Evolutionary conservation across 345 rosid genomes (phyloP).

Genomic region (Draba incana): DNA sequence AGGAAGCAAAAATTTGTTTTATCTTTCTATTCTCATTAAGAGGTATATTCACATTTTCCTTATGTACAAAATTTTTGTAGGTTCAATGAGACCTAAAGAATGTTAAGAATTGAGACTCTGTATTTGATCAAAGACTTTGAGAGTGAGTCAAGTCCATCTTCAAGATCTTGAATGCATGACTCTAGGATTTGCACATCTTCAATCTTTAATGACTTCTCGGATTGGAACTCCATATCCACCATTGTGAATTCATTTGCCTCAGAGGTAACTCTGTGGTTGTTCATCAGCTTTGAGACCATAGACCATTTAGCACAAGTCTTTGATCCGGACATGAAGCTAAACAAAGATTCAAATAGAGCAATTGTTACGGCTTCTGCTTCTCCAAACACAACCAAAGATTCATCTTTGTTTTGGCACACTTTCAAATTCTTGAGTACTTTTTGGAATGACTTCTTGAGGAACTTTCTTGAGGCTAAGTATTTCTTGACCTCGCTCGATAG

Average conservation of each 20-base stretch:
- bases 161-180: constrained; percentile 48
- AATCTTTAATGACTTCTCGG: constrained; percentile 16
- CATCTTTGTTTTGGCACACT: constrained; percentile 7
- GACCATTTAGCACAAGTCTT: constrained; percentile 41
- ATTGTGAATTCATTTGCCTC: constrained; percentile 39
- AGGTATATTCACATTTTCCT: constrained; percentile 12
- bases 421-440: constrained; percentile 36
- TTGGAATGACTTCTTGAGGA: constrained; percentile 26
- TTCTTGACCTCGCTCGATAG: constrained; percentile 11
- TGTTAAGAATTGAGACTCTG: constrained; percentile 48
- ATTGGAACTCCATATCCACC: constrained; percentile 40
- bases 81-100: constrained; percentile 18
- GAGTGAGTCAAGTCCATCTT: constrained; percentile 48
- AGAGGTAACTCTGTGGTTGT: constrained; percentile 31
- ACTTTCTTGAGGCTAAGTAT: constrained; percentile 40
- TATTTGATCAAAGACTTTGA: constrained; percentile 44
- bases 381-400: constrained; percentile 30
- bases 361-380: constrained; percentile 43
- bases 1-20: neutral
- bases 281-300: constrained; percentile 46
- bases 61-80: constrained; percentile 4
- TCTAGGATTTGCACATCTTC: constrained; percentile 38
- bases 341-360: constrained; percentile 45
- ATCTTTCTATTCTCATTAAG: neutral
- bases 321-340: constrained; percentile 45